Evolutionary conservation across 257 asterid genomes (phyloP).

Genomic region (Salvia splendens): DNA sequence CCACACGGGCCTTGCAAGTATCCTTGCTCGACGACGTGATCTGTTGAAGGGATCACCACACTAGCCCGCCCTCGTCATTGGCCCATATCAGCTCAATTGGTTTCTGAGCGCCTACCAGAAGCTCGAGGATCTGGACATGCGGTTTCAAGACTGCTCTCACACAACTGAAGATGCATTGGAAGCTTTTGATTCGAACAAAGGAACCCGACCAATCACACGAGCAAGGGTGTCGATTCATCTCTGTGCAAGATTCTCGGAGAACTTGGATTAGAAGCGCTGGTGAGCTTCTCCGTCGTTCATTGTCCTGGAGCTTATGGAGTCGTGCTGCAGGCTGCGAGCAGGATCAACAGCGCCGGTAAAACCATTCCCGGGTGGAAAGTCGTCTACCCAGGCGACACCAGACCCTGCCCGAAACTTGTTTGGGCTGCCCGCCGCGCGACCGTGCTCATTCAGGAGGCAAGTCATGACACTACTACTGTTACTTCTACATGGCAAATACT

Average conservation of each 20-base stretch:
- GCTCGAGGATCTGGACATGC: slow-evolving; percentile 92
- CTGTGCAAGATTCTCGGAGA: slow-evolving; percentile 51
- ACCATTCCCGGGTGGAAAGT: slow-evolving; percentile 88
- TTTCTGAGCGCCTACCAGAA: slow-evolving; percentile 89
- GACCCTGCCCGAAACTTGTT: slow-evolving; percentile 89
- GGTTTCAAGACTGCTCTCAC: slow-evolving; percentile 75
- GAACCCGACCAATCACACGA: not conserved
- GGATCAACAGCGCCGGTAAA: slow-evolving; percentile 57
- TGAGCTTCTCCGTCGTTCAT: slow-evolving; percentile 85
- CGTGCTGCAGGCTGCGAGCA: slow-evolving; percentile 56
- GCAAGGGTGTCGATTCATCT: slow-evolving; percentile 34
- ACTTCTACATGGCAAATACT: too few species aligned
- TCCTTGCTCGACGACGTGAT: slow-evolving; percentile 74
- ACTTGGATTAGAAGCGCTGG: slow-evolving; percentile 67
- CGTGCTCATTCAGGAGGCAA: slow-evolving; percentile 84
- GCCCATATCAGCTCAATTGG: slow-evolving; percentile 86
- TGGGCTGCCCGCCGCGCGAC: slow-evolving; percentile 78
- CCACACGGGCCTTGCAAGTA: slow-evolving; percentile 94
- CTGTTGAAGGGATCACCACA: slow-evolving; percentile 64
- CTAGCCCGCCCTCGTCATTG: slow-evolving; percentile 70
- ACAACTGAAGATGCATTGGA: slow-evolving; percentile 64
- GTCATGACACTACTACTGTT: slow-evolving; percentile 1
- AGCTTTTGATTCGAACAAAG: slow-evolving; percentile 44
- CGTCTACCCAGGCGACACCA: slow-evolving; percentile 94
- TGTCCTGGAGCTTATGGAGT: slow-evolving; percentile 92